phyloP scores from a whole-genome alignment of 176 grass and related monocot genomes.

The Juncus effusus region DNA sequence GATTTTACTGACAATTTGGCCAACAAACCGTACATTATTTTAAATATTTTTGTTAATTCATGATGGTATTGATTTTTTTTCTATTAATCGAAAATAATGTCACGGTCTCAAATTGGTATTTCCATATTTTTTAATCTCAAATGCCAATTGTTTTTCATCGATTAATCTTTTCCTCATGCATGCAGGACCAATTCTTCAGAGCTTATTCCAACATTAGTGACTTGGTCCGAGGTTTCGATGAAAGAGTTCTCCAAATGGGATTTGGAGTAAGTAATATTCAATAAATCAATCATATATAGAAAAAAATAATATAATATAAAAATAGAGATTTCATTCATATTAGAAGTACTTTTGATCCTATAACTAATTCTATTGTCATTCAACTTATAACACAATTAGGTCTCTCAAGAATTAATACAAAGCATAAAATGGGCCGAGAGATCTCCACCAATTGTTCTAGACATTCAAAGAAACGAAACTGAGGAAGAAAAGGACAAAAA shows the following conservation, averaged over 20 bases:
- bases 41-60: not conserved
- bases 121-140: too few relatives aligned
- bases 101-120: too few relatives aligned
- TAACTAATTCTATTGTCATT: not conserved
- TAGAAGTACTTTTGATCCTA: not conserved
- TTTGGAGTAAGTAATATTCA: conserved; percentile 51
- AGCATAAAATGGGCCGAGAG: conserved; percentile 36
- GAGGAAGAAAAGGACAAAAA: conserved; percentile 11
- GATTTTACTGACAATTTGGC: not conserved
- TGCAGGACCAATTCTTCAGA: conserved; percentile 50
- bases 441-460: conserved; percentile 46
- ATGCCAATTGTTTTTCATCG: too few relatives aligned
- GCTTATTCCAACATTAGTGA: conserved; percentile 60
- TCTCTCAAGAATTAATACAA: conserved; percentile 31
- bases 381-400: conserved; percentile 19
- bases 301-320: not conserved
- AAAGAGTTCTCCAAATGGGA: conserved; percentile 45
- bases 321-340: not conserved
- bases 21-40: not conserved
- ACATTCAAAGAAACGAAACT: conserved; percentile 28
- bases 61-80: too few relatives aligned
- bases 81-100: too few relatives aligned
- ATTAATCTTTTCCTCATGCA: too few relatives aligned
- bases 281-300: not conserved
- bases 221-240: conserved; percentile 64